Base-by-base conservation (phyloP, 2,329 filamentous ascomycete genomes). In the Penicillium sp. region DNA sequence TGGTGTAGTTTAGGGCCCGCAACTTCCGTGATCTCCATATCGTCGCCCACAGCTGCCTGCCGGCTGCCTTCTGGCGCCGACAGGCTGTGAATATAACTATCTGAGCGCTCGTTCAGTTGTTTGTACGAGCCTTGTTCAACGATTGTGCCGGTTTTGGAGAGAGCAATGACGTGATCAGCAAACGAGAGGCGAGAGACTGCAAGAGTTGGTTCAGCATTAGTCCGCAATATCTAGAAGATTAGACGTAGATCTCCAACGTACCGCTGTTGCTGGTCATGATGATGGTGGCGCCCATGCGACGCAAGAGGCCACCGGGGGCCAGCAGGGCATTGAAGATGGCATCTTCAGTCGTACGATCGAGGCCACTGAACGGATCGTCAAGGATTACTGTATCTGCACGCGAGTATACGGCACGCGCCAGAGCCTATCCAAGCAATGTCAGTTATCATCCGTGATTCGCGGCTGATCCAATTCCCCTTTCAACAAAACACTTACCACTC, bases 101-200 rank as follows among this genome's bases (percentile, higher is more conserved):
- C 46, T 49, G 46, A 37, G n/a, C 46, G 46, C 14, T 49, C 46
- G 34, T 38, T 49, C 46, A 49, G 34, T n/a, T 39, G 34, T 49
- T 32, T 49, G 46, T 49, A 49, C 11, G 46, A 49, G 18, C 46
- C 46, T 49, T 49, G 46, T 26, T 40, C 34, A 37, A 37, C 34
- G 34, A 37, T 37, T 37, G 34, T 37, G 34, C 34, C 34, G 6
- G 34, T 37, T 37, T 37, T 37, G 34, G 34, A 37, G 34, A 37
- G 34, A 37, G 34, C 34, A 37, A 37, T 37, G 34, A 37, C 16
- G 34, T 37, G 34, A 37, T 37, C 34, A 37, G 34, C 16, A 37
- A 37, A 37, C 34, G 34, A 37, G 34, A 37, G 34, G 34, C 34
- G 34, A 37, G 34, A 37, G 34, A 37, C 34, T 37, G 34, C 34